These are phyloP conservation scores for Tolypocladium inflatum DNA, from an alignment of 2,329 filamentous ascomycete genomes.

Conservation along the genomic window DNA sequence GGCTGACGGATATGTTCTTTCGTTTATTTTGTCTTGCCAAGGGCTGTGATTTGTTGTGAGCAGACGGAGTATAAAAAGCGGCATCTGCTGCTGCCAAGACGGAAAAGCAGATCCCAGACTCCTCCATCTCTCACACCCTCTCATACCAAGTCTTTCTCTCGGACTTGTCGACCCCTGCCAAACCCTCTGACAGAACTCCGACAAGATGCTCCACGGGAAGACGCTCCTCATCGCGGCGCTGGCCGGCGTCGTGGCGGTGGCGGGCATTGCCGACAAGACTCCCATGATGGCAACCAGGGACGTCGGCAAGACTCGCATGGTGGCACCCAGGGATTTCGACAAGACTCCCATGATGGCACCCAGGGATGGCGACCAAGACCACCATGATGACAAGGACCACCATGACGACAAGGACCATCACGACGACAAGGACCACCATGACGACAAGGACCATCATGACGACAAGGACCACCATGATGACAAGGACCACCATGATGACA, in stretches of 20 bases:
- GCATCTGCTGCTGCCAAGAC: neutral
- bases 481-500: neutral
- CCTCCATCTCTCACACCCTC: neutral
- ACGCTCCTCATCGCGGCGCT: constrained; percentile 16
- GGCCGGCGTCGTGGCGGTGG: constrained; percentile 8
- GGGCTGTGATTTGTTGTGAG: neutral
- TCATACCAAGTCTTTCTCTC: neutral
- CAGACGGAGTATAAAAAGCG: neutral
- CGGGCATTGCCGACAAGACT: constrained; percentile 1
- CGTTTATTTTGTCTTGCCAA: neutral
- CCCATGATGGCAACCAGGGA: neutral
- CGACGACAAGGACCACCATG: neutral
- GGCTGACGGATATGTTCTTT: neutral
- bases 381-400: neutral
- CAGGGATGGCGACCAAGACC: neutral
- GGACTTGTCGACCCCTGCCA: neutral
- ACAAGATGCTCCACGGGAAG: constrained; percentile 9
- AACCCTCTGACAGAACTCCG: neutral
- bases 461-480: neutral
- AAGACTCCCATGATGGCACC: neutral
- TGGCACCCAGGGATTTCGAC: neutral
- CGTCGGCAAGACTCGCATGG: neutral
- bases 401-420: neutral
- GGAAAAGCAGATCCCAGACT: neutral
- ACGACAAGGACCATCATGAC: neutral